A percentile compares a stretch with the other conserved stretches of the same genome.
phyloP scores from a whole-genome alignment of 768 basidiomycete species.

The Pisolithus microcarpus region DNA sequence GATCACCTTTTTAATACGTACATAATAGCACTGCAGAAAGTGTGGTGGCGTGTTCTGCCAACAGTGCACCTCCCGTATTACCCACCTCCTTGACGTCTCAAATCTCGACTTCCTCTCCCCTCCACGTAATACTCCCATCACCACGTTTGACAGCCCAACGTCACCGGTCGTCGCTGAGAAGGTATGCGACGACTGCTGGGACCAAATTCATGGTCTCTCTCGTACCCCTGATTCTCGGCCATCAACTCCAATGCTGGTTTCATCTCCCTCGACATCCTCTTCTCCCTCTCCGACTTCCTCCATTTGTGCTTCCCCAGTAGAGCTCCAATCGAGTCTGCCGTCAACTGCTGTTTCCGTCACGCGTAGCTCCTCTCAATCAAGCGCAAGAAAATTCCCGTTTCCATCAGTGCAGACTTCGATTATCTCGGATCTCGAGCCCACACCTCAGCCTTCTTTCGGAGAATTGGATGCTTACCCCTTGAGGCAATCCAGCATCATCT shows the following conservation, averaged over 20 bases:
- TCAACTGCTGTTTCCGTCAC: conserved; percentile 13
- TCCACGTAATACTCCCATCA: conserved; percentile 58
- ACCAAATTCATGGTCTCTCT: conserved; percentile 58
- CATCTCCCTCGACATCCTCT: conserved; percentile 24
- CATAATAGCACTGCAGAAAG: conserved; percentile 68
- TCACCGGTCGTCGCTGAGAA: conserved; percentile 53
- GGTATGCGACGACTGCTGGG: conserved; percentile 74
- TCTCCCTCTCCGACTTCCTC: conserved; percentile 28
- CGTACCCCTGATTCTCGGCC: conserved; percentile 34
- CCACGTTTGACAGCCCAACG: conserved; percentile 47
- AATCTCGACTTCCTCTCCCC: conserved; percentile 64
- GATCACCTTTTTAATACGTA: conserved; percentile 14
- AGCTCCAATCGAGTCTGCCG: conserved; percentile 17
- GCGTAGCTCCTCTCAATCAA: conserved; percentile 25
- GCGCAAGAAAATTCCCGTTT: conserved; percentile 19
- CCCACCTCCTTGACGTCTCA: conserved; percentile 66
- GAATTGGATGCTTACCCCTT: conserved; percentile 73
- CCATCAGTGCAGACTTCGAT: conserved; percentile 16
- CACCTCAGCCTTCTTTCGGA: conserved; percentile 47
- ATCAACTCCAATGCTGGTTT: conserved; percentile 33
- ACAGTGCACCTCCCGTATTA: conserved; percentile 51
- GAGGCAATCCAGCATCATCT: conserved; percentile 54
- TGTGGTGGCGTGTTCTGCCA: conserved; percentile 75
- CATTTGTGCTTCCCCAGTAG: conserved; percentile 28
- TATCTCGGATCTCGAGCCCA: conserved; percentile 19